A percentile compares a stretch with the other conserved stretches of the same genome.
These are phyloP conservation scores for Aspergillus sergii DNA, from an alignment of 2,329 filamentous ascomycete genomes.

Conservation along the genomic window DNA sequence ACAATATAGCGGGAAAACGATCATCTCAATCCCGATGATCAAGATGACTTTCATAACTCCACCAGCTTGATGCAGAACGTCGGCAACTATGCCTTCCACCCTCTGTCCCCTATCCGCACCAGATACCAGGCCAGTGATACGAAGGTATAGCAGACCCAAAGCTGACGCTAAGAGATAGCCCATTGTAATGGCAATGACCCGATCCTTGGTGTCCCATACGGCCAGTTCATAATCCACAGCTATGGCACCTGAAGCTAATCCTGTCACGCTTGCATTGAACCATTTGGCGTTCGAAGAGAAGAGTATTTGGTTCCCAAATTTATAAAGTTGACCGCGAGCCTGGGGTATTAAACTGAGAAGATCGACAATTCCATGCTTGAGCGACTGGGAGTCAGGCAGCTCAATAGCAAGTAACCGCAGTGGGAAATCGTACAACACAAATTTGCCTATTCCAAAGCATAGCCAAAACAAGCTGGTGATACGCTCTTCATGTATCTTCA, in stretches of 20 bases:
- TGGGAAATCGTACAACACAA: conserved; percentile 45
- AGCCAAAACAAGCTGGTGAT: conserved; percentile 47
- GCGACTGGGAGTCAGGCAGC: conserved; percentile 23
- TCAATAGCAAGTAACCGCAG: conserved; percentile 34
- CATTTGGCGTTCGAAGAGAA: conserved; percentile 32
- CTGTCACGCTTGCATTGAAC: conserved; percentile 27
- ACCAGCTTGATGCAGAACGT: conserved; percentile 86
- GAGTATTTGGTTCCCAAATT: conserved; percentile 23
- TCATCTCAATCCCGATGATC: conserved; percentile 99
- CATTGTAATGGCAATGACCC: conserved; percentile 72
- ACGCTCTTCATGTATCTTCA: conserved; percentile 62
- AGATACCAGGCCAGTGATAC: conserved; percentile 70
- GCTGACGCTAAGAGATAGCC: conserved; percentile 80
- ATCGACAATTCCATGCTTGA: conserved; percentile 22
- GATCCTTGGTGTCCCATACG: conserved; percentile 70
- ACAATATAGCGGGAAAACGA: conserved; percentile 94
- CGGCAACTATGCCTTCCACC: conserved; percentile 73
- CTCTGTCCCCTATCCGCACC: conserved; percentile 56
- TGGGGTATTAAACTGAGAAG: conserved; percentile 19
- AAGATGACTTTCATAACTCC: conserved; percentile 97
- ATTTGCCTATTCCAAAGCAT: conserved; percentile 44
- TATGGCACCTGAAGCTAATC: conserved; percentile 21
- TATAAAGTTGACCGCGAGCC: conserved; percentile 24
- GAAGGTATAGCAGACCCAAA: conserved; percentile 77
- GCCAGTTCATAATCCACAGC: conserved; percentile 62